Percentiles rank a stretch among this genome's conserved stretches.
Evolutionary conservation across 2,329 filamentous ascomycete genomes (phyloP).

Genomic region (Ophiosphaerella narmari): DNA sequence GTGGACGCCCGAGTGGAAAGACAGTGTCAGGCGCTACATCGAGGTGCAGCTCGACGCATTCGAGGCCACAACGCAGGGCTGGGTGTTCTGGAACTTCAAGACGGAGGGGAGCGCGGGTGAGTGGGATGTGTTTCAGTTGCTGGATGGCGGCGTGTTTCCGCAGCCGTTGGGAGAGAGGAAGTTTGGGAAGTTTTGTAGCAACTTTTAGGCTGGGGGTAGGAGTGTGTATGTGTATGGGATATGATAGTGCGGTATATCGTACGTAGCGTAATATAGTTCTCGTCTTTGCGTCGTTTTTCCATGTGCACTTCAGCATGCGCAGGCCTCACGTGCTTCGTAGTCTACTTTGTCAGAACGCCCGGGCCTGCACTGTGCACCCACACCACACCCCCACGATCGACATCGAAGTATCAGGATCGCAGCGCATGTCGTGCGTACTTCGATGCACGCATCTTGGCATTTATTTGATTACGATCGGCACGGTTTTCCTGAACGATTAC

Average conservation of each 20-base stretch:
- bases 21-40: constrained; percentile 56
- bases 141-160: constrained; percentile 58
- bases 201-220: constrained; percentile 13
- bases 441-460: too few relatives aligned
- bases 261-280: not conserved
- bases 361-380: too few relatives aligned
- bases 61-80: constrained; percentile 56
- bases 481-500: too few relatives aligned
- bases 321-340: too few relatives aligned
- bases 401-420: too few relatives aligned
- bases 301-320: too few relatives aligned
- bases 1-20: constrained; percentile 53
- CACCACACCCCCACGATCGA: too few relatives aligned
- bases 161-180: constrained; percentile 33
- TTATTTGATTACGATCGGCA: too few relatives aligned
- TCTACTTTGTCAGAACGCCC: too few relatives aligned
- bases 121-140: constrained; percentile 57
- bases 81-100: constrained; percentile 65
- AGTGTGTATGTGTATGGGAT: constrained; percentile 1
- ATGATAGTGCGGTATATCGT: not conserved
- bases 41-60: constrained; percentile 61
- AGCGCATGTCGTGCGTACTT: too few relatives aligned
- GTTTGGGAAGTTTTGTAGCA: constrained; percentile 35
- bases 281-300: too few relatives aligned
- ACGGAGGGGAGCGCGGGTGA: constrained; percentile 56